Conservation (phyloP, 2,329 filamentous ascomycete genomes). For the Cladosporium sp. region DNA sequence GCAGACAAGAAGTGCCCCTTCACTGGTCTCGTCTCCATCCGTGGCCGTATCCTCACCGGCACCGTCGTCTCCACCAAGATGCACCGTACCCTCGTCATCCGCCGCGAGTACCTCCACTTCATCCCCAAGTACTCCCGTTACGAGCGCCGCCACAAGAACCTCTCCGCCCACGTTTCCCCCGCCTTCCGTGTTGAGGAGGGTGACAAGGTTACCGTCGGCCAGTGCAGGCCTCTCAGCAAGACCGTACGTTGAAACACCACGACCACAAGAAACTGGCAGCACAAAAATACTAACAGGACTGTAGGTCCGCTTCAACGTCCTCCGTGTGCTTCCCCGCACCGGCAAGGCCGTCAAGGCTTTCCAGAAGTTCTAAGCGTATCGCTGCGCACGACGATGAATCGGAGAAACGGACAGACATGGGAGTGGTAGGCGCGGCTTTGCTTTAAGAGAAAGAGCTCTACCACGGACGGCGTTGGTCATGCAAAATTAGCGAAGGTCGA, state of each 20-base stretch:
- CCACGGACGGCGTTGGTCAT: constrained; percentile 23
- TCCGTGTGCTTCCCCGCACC: constrained; percentile 95
- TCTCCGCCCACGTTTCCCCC: constrained; percentile 96
- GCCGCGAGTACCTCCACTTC: constrained; percentile 99
- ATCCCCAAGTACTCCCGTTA: constrained; percentile 99
- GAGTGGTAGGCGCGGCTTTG: constrained; percentile 22
- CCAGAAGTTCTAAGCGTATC: constrained; percentile 81
- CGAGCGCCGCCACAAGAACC: constrained; percentile 99
- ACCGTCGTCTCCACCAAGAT: constrained; percentile 99
- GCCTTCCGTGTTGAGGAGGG: constrained; percentile 99
- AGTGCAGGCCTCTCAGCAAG: constrained; percentile 99
- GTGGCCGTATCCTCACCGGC: constrained; percentile 99
- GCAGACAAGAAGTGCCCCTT: constrained; percentile 99
- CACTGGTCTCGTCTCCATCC: constrained; percentile 98
- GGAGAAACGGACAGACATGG: constrained; percentile 22
- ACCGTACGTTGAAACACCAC: constrained; percentile 69
- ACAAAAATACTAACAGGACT: constrained; percentile 28
- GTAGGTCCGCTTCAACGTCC: constrained; percentile 98
- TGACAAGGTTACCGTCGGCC: constrained; percentile 98
- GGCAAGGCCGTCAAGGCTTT: constrained; percentile 98
- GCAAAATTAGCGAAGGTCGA: constrained; percentile 23
- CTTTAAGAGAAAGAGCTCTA: constrained; percentile 22
- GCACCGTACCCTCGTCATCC: constrained; percentile 99
- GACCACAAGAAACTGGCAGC: constrained; percentile 11
- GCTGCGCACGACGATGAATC: constrained; percentile 19